Evolutionary conservation across 1,139 yeast species (phyloP), one percentile per base, ranked within the genome.

Genomic region (Geotrichum phurueaensis): DNA sequence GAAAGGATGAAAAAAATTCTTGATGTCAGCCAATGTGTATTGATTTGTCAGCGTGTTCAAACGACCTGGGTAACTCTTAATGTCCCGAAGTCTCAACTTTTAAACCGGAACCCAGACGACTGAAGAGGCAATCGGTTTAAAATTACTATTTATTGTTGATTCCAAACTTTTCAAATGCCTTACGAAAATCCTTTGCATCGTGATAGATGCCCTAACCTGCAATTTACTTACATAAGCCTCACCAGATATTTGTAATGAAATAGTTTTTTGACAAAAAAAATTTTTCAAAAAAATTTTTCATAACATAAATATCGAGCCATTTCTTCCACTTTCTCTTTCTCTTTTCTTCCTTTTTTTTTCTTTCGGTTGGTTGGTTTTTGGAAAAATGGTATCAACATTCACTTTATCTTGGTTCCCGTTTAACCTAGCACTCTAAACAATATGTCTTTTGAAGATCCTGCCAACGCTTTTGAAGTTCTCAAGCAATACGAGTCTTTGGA

Each of bases 401-500:
- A 36, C 49, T 27, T 31, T 54, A 52, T 25, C 58, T 51, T 50
- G 48, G 53, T 58, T 54, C 53, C 57, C 47, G 27, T 58, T 33
- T 56, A 18, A 29, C 47, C 47, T 10, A n/a, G 39, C 47, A 33
- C 56, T 45, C 48, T 43, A 48, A 49, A 50, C 18, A 56, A 15
- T 54, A 58, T 56, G 64, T 60, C 66, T 33, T 48, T 60, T 54
- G 57, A 56, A 72, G 89, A 87, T 74, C 75, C 81, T 68, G 67
- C 88, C 59, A 81, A 82, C 68, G 97, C 97, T 67, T 71, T 86
- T 64, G 83, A 85, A 64, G 79, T 80, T 74, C 82, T 94, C 68
- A 78, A 82, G 66, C 76, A 82, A 66, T 92, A 89, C 80, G 68
- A 82, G 65, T 75, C 79, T 69, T 85, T 82, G 73, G 99, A 94